Conservation (phyloP, 345 rosid genomes). For the Psidium guajava region DNA sequence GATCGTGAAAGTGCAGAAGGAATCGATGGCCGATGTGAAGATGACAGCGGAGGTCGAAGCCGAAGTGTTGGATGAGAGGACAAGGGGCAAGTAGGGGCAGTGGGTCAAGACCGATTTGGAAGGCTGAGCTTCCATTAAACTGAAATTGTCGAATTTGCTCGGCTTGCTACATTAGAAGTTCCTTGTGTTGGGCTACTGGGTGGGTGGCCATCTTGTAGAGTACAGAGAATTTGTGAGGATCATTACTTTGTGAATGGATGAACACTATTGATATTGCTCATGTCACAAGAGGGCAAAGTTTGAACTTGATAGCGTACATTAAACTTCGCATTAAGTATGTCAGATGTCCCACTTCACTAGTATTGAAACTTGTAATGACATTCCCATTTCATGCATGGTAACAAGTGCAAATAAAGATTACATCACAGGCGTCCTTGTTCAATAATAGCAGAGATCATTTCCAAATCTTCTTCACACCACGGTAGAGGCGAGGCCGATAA, state of each 20-base stretch:
- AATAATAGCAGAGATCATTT: not conserved
- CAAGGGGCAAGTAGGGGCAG: conserved; percentile 22
- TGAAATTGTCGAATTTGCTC: not conserved
- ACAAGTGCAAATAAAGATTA: not conserved
- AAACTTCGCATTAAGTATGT: not conserved
- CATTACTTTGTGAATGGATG: not conserved
- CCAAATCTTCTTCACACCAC: not conserved
- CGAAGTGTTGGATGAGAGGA: conserved; percentile 23
- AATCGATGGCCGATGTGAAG: conserved; percentile 25
- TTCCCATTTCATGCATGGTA: not conserved
- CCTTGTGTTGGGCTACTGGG: conserved; percentile 13
- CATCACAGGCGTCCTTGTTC: not conserved
- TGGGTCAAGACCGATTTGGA: conserved; percentile 48
- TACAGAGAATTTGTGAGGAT: not conserved
- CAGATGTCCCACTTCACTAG: not conserved
- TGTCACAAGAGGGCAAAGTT: not conserved
- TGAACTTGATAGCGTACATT: not conserved
- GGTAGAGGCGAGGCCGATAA: not conserved
- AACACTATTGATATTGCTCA: not conserved
- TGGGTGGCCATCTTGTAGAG: conserved; percentile 11
- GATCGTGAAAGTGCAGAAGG: conserved; percentile 30
- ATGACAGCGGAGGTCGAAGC: conserved; percentile 18
- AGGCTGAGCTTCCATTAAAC: conserved; percentile 11
- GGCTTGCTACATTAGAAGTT: not conserved
- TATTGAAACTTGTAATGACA: not conserved